Base-by-base conservation (phyloP, 2,329 filamentous ascomycete genomes). In the Grosmannia penicillata region DNA sequence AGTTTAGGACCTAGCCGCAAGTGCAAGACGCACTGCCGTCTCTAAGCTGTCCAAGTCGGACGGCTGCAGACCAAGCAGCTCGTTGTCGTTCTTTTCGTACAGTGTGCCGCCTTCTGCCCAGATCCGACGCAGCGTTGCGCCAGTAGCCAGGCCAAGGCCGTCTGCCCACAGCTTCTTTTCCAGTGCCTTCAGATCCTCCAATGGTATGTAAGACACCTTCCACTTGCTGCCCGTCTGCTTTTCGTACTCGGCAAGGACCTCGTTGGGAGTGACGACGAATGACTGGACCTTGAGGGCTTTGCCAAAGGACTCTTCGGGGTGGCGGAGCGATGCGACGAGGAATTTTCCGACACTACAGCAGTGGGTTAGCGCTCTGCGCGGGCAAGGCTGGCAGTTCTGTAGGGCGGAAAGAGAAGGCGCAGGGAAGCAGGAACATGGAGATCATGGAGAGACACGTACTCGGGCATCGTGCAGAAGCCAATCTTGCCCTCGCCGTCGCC, bases 61-160 rank as follows among this genome's bases (percentile, higher is more conserved):
- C 4, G 62, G 62, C 7, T 52, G 48, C 10, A 69, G 27, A 0
- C 65, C 72, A 38, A 84, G 63, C 2, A 64, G 48, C 22, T 62
- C 66, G 48, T 85, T 84, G 51, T 82, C 78, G 39, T 75, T 70
- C 55, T 71, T 69, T 2, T 73, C 68, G 51, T 85, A 84, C 33
- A 84, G 53, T 0, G 80, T 85, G 1, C 76, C 75, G 0, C 81
- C 81, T 48, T 81, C 72, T 0, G 71, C 70, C 81, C 80, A 85
- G 36, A 85, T 85, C 15, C 81, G 60, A 33, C 75, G 61, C 46
- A 85, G 56, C 0, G 80, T 83, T 35, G 67, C 62, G 1, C 59
- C 46, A 0, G 72, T 72, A 1, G 75, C 75, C 15, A 51, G 43
- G 0, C 74, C 64, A 33, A 62, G 55, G 0, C 63, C 62, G 25